Evolutionary conservation across 495 filamentous ascomycete genomes (phyloP).

Genomic region (Jackrogersella multiformis): DNA sequence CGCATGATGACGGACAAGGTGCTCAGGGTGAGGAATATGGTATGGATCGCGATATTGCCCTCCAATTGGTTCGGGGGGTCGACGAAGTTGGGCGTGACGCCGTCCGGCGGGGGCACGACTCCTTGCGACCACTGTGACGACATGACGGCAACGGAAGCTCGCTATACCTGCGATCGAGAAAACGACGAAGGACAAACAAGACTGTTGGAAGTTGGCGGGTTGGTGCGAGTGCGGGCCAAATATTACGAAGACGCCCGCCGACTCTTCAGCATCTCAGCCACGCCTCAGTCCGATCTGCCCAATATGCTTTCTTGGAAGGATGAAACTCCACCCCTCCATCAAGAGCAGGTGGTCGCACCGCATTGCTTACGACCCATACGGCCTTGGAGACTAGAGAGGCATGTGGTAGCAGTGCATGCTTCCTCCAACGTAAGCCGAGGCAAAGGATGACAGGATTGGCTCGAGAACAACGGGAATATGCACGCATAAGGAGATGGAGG

Average conservation of each 20-base stretch:
- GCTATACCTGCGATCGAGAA: background rate
- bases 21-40: slow-evolving; percentile 1
- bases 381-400: background rate
- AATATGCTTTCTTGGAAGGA: background rate
- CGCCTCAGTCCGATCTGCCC: background rate
- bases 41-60: slow-evolving; percentile 3
- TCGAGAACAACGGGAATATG: background rate
- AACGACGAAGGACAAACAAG: background rate
- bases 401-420: slow-evolving; percentile 11
- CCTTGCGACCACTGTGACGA: slow-evolving; percentile 4
- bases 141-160: background rate
- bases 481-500: background rate
- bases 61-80: background rate
- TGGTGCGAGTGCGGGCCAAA: background rate
- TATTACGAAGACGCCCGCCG: background rate
- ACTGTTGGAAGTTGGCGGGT: background rate
- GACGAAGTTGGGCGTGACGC: slow-evolving; percentile 1
- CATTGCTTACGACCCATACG: slow-evolving; percentile 1
- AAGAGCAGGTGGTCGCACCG: background rate
- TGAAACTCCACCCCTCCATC: slow-evolving; percentile 3
- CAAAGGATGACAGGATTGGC: slow-evolving; percentile 6
- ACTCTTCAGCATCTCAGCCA: background rate
- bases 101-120: background rate
- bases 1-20: background rate
- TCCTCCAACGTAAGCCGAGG: slow-evolving; percentile 8